Conservation (phyloP, 352 stramenopile genomes). For the Thalassiosira livingstoniorum region DNA sequence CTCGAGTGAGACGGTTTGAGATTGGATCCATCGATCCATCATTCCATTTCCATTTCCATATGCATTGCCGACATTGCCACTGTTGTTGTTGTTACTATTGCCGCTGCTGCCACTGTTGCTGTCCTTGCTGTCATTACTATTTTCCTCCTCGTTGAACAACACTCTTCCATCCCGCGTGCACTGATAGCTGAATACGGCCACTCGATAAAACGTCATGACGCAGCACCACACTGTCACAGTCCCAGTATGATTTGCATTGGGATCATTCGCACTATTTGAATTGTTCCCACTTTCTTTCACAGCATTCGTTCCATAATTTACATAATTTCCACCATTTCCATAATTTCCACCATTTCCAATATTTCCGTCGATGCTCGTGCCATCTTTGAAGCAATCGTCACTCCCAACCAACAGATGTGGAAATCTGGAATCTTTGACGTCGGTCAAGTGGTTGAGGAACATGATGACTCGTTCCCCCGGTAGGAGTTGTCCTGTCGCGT, state of each 20-base stretch:
- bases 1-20: slow-evolving; percentile 54
- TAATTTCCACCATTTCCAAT: slow-evolving; percentile 8
- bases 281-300: not conserved
- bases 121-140: not conserved
- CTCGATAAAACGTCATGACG: slow-evolving; percentile 81
- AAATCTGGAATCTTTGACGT: slow-evolving; percentile 74
- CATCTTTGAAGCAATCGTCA: slow-evolving; percentile 13
- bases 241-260: not conserved
- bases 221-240: slow-evolving; percentile 73
- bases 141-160: slow-evolving; percentile 34
- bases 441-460: slow-evolving; percentile 74
- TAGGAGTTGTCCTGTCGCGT: slow-evolving; percentile 63
- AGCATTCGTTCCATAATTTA: too few species aligned
- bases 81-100: slow-evolving; percentile 8
- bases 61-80: not conserved
- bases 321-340: not conserved
- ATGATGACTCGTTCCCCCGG: slow-evolving; percentile 79
- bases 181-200: slow-evolving; percentile 74
- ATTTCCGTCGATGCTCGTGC: slow-evolving; percentile 1
- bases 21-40: slow-evolving; percentile 50
- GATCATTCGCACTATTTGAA: not conserved
- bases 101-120: not conserved
- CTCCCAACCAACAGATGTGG: slow-evolving; percentile 42
- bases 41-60: slow-evolving; percentile 1
- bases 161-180: slow-evolving; percentile 43